A percentile compares a stretch with the other conserved stretches of the same genome.
Conservation (phyloP, 352 stramenopile genomes). For the Sclerospora graminicola region DNA sequence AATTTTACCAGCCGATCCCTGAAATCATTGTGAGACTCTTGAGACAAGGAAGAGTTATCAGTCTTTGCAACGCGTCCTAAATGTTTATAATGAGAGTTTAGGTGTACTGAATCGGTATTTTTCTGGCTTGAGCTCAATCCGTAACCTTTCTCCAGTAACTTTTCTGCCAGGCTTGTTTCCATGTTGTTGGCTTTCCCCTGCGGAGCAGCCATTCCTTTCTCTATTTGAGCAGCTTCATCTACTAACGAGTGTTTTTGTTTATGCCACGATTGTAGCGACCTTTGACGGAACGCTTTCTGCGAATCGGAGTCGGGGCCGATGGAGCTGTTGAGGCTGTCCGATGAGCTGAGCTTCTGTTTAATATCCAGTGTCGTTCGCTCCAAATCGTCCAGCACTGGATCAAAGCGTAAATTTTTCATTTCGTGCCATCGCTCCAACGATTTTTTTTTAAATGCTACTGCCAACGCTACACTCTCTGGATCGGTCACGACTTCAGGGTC, state of each 20-base stretch:
- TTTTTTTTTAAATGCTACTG: constrained; percentile 32
- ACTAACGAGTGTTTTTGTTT: constrained; percentile 38
- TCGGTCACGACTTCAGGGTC: constrained; percentile 12
- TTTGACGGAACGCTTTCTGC: constrained; percentile 31
- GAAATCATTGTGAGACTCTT: constrained; percentile 5
- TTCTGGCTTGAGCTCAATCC: constrained; percentile 18
- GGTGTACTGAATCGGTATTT: not conserved
- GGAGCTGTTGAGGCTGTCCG: constrained; percentile 5
- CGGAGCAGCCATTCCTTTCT: constrained; percentile 1
- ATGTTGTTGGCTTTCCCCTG: not conserved
- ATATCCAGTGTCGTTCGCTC: constrained; percentile 12
- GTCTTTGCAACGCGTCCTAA: not conserved
- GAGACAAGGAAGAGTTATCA: not conserved
- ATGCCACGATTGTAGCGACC: constrained; percentile 54
- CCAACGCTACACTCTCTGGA: constrained; percentile 28
- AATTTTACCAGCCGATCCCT: constrained; percentile 41
- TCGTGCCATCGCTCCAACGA: constrained; percentile 36
- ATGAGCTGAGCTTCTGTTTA: constrained; percentile 12
- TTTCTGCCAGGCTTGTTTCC: constrained; percentile 26
- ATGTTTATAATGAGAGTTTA: not conserved
- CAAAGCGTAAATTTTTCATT: constrained; percentile 30
- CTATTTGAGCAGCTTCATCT: constrained; percentile 20
- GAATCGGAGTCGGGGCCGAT: constrained; percentile 3
- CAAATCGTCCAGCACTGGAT: constrained; percentile 33
- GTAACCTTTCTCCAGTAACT: constrained; percentile 45